These are phyloP conservation scores for Malus domestica DNA, from an alignment of 306 rosid genomes.

Conservation along the genomic window ASM211411v1 NC_041793.1:31750001-31750500, in stretches of 20 bases:
- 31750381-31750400: conserved; percentile 76
- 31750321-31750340: conserved; percentile 75
- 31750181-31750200: conserved; percentile 55
- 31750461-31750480: conserved; percentile 60
- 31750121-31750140: conserved; percentile 74
- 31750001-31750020: conserved; percentile 52
- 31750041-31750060: conserved; percentile 68
- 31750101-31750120: conserved; percentile 65
- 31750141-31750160: conserved; percentile 54
- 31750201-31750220: conserved; percentile 57
- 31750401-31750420: conserved; percentile 66
- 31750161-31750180: conserved; percentile 93
- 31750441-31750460: conserved; percentile 74
- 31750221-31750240: conserved; percentile 91
- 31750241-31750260: conserved; percentile 78
- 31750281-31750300: conserved; percentile 62
- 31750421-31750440: conserved; percentile 47
- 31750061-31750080: conserved; percentile 38
- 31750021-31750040: conserved; percentile 69
- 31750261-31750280: conserved; percentile 71
- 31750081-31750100: conserved; percentile 63
- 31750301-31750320: conserved; percentile 76
- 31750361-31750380: conserved; percentile 74
- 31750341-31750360: conserved; percentile 73
- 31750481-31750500: conserved; percentile 48